Evolutionary conservation across 2,329 filamentous ascomycete species (phyloP), one percentile per base, ranked within the genome.

Genomic region (Fusarium armeniacum): DNA sequence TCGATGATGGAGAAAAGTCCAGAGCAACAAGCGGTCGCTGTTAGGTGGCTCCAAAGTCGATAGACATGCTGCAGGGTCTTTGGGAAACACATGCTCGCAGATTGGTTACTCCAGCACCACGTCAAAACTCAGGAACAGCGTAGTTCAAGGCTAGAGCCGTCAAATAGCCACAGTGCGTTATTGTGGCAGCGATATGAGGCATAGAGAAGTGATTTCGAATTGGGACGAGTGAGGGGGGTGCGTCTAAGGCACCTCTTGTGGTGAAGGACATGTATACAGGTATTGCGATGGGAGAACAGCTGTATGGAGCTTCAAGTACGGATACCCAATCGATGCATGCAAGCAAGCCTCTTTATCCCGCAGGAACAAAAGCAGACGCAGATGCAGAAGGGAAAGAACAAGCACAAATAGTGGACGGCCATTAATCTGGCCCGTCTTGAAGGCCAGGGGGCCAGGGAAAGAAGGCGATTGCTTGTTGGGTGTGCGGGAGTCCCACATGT

Each of bases 311-410:
- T 73, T 73, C 64, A 78, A 74, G 78, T 80, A 80, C 67, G 76
- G 78, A 76, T 81, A 80, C 79, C 79, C 79, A 80, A 80, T 79
- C 73, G 76, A 79, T 71, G 76, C 73, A 78, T 76, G 72, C 67
- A 67, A 63, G 58, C 67, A 75, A 77, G 74, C 74, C 73, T 76
- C 76, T 78, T 76, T 78, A 75, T 77, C 77, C 78, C 75, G 78
- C 78, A 79, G 74, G 70, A 69, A 67, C 66, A 69, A 67, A 61
- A 52, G 32, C 40, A 70, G 62, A 58, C 68, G 40, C 35, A 62
- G n/a, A 62, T 20, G 58, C 52, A 62, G 43, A 47, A 62, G 50
- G 59, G 57, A 41, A 67, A 59, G 65, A 56, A 73, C 67, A 70
- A 76, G 70, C 63, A 74, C 69, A 70, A 70, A 76, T 67, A 68